Conservation (phyloP, 768 basidiomycete species). For the Holtermannia corniformis region DNA sequence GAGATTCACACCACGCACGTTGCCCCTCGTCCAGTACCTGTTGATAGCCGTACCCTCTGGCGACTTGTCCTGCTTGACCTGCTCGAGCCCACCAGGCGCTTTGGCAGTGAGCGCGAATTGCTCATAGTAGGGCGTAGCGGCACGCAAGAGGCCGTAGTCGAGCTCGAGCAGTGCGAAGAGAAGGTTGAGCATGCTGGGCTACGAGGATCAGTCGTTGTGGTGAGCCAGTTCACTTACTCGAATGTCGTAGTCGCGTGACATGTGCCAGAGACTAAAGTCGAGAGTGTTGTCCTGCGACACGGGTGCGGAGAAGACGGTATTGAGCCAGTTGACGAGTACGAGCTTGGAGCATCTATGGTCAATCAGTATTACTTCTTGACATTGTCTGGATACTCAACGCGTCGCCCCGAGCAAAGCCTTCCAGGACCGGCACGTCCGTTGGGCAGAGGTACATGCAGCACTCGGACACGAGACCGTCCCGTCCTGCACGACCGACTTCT, state of each 20-base stretch:
- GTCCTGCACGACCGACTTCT: conserved; percentile 87
- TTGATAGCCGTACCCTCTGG: conserved; percentile 40
- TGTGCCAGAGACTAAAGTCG: conserved; percentile 9
- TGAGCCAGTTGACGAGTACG: neutral
- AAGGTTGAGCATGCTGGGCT: conserved; percentile 46
- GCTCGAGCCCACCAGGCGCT: conserved; percentile 23
- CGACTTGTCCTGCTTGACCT: conserved; percentile 38
- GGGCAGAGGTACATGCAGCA: conserved; percentile 52
- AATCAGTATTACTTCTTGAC: no score
- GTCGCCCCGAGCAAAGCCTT: conserved; percentile 42
- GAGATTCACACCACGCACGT: conserved; percentile 1
- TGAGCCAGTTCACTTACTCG: conserved; percentile 35
- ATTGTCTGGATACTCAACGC: neutral
- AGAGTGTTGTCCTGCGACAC: conserved; percentile 8
- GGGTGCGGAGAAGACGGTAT: neutral
- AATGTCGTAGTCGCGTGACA: conserved; percentile 41
- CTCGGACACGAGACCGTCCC: conserved; percentile 77
- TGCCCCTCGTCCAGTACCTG: conserved; percentile 35
- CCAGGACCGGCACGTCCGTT: conserved; percentile 46
- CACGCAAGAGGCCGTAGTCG: conserved; percentile 45
- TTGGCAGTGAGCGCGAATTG: conserved; percentile 42
- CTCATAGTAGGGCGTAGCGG: conserved; percentile 48
- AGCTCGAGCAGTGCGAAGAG: conserved; percentile 49
- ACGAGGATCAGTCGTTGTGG: conserved; percentile 1
- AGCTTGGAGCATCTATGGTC: neutral